Percentiles rank a stretch among this genome's conserved stretches.
These are phyloP conservation scores for Pythium monospermum DNA, from an alignment of 352 stramenopile genomes.

Conservation along the genomic window DNA sequence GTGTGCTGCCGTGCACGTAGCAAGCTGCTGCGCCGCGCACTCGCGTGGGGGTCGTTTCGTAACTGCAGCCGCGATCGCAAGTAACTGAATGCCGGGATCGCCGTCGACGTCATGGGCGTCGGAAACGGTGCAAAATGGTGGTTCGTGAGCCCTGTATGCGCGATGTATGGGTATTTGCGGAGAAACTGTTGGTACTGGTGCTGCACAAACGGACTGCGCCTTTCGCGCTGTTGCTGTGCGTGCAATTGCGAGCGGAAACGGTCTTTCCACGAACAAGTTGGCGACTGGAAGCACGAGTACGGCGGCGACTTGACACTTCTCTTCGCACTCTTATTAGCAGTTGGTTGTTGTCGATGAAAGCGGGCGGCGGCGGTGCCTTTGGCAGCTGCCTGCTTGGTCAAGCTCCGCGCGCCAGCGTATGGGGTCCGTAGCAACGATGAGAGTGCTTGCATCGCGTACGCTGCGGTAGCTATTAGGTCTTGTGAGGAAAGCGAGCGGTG, in stretches of 20 bases:
- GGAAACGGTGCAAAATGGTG: background rate
- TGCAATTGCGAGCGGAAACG: constrained; percentile 12
- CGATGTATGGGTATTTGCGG: constrained; percentile 16
- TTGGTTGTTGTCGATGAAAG: no score
- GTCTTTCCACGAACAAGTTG: constrained; percentile 21
- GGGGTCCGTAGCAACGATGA: no score
- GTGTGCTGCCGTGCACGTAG: constrained; percentile 8
- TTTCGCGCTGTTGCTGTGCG: constrained; percentile 3
- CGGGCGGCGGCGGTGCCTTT: no score
- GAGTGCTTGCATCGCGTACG: no score
- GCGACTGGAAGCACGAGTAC: constrained; percentile 19
- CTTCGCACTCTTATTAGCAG: no score
- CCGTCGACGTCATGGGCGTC: no score
- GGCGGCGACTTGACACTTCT: background rate
- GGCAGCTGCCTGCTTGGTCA: no score
- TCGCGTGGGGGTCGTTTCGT: constrained; percentile 14
- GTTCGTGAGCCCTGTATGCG: constrained; percentile 11
- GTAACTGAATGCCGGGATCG: constrained; percentile 17
- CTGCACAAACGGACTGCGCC: constrained; percentile 25
- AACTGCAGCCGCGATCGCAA: constrained; percentile 16
- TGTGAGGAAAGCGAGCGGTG: background rate
- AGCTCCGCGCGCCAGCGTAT: no score
- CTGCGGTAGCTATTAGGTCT: no score
- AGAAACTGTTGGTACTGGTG: constrained; percentile 21
- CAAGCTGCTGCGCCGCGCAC: constrained; percentile 17